These are phyloP conservation scores for Spathaspora sp. DNA, from an alignment of 1,139 yeast genomes.

Conservation along the genomic window DNA sequence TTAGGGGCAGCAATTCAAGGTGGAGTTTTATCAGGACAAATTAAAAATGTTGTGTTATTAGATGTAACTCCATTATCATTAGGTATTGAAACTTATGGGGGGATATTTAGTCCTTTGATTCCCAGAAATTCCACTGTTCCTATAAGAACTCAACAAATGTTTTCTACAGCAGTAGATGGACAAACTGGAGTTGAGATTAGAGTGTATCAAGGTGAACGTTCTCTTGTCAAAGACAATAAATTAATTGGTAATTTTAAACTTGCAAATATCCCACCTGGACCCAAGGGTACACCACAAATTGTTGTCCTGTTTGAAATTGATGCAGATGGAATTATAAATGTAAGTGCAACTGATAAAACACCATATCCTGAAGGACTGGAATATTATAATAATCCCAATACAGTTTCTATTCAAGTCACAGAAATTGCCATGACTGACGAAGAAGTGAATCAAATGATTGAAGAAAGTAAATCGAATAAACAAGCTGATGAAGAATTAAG, in stretches of 20 bases:
- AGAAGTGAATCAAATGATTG: slow-evolving; percentile 57
- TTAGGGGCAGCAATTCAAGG: slow-evolving; percentile 86
- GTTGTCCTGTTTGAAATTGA: slow-evolving; percentile 74
- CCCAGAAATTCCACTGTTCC: slow-evolving; percentile 79
- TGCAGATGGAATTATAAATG: slow-evolving; percentile 81
- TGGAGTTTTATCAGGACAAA: slow-evolving; percentile 70
- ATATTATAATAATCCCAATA: slow-evolving; percentile 30
- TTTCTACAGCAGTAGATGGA: slow-evolving; percentile 84
- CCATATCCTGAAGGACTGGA: slow-evolving; percentile 40
- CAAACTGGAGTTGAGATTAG: slow-evolving; percentile 79
- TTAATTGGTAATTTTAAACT: slow-evolving; percentile 70
- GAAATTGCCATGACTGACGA: slow-evolving; percentile 66
- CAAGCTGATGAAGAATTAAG: slow-evolving; percentile 43
- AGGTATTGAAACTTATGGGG: slow-evolving; percentile 83
- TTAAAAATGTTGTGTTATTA: slow-evolving; percentile 65
- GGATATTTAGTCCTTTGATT: slow-evolving; percentile 73
- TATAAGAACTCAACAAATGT: slow-evolving; percentile 65
- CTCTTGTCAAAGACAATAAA: slow-evolving; percentile 70
- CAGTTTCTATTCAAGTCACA: slow-evolving; percentile 65
- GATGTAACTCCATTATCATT: slow-evolving; percentile 80
- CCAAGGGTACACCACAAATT: slow-evolving; percentile 79
- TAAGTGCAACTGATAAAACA: slow-evolving; percentile 66
- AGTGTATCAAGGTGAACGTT: slow-evolving; percentile 78
- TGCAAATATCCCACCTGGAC: slow-evolving; percentile 64
- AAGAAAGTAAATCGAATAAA: slow-evolving; percentile 46